phyloP scores from a whole-genome alignment of 1,284 basidiomycete genomes.

The Heimioporus punctisporus region DNA sequence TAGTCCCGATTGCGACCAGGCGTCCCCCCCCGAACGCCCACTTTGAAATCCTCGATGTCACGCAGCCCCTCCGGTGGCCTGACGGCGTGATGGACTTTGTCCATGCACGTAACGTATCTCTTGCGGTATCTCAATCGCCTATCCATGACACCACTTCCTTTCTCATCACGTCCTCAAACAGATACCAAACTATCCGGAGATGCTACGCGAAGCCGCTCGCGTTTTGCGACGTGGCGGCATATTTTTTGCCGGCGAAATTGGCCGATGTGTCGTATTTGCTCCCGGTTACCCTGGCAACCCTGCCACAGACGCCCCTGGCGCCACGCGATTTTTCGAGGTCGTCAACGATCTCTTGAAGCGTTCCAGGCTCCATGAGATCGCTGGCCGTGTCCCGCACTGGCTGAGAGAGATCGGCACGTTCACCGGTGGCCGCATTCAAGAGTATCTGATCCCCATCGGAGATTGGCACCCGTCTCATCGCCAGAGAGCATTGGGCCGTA shows the following conservation, averaged over 20 bases:
- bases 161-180: constrained; percentile 31
- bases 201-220: constrained; percentile 58
- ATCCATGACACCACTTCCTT: background rate
- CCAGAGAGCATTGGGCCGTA: constrained; percentile 37
- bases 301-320: constrained; percentile 38
- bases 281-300: constrained; percentile 35
- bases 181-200: constrained; percentile 49
- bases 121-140: constrained; percentile 55
- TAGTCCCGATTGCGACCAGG: constrained; percentile 70
- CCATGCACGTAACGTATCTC: constrained; percentile 57
- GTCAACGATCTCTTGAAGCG: constrained; percentile 38
- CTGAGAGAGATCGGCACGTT: constrained; percentile 42
- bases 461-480: constrained; percentile 41
- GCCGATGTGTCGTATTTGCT: constrained; percentile 44
- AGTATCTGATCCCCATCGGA: constrained; percentile 49
- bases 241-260: constrained; percentile 66
- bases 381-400: constrained; percentile 35
- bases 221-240: constrained; percentile 65
- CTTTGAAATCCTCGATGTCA: constrained; percentile 68
- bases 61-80: constrained; percentile 47
- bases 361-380: constrained; percentile 39
- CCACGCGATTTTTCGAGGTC: constrained; percentile 44
- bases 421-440: constrained; percentile 33
- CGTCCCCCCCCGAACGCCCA: constrained; percentile 58
- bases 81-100: constrained; percentile 60